These are phyloP conservation scores for Sarcodon aspratus DNA, from an alignment of 768 basidiomycete genomes.

Conservation along the genomic window DNA sequence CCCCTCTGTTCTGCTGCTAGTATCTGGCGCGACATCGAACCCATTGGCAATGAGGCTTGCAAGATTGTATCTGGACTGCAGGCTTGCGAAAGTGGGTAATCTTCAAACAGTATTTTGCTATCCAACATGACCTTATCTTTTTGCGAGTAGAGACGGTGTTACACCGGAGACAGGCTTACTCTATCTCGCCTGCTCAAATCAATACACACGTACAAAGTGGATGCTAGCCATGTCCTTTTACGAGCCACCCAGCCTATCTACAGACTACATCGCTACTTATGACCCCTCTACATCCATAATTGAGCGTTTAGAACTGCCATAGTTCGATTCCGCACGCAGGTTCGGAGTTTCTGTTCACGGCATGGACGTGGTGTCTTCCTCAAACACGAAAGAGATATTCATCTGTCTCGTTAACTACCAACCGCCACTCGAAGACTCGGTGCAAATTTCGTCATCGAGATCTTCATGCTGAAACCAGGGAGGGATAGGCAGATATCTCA, in stretches of 20 bases:
- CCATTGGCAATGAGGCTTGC: slow-evolving; percentile 40
- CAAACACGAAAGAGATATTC: slow-evolving; percentile 32
- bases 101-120: not conserved
- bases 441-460: slow-evolving; percentile 63
- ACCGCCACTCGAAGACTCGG: slow-evolving; percentile 38
- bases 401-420: slow-evolving; percentile 70
- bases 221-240: slow-evolving; percentile 27
- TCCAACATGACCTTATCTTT: too few species aligned
- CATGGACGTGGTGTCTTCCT: slow-evolving; percentile 55
- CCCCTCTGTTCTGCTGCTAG: slow-evolving; percentile 33
- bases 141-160: slow-evolving; percentile 37
- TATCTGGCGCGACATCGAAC: slow-evolving; percentile 29
- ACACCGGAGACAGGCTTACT: slow-evolving; percentile 46
- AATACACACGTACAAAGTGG: slow-evolving; percentile 37
- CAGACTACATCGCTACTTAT: slow-evolving; percentile 52
- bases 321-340: slow-evolving; percentile 20
- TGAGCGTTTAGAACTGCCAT: slow-evolving; percentile 31
- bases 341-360: slow-evolving; percentile 46
- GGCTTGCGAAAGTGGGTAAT: slow-evolving; percentile 54
- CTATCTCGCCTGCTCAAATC: slow-evolving; percentile 55
- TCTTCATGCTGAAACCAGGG: slow-evolving; percentile 46
- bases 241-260: slow-evolving; percentile 24
- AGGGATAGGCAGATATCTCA: slow-evolving; percentile 30
- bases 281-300: slow-evolving; percentile 33
- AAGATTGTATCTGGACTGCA: slow-evolving; percentile 37